phyloP scores from a whole-genome alignment of 148 eudicot genomes.

The Bassia scoparia region DNA sequence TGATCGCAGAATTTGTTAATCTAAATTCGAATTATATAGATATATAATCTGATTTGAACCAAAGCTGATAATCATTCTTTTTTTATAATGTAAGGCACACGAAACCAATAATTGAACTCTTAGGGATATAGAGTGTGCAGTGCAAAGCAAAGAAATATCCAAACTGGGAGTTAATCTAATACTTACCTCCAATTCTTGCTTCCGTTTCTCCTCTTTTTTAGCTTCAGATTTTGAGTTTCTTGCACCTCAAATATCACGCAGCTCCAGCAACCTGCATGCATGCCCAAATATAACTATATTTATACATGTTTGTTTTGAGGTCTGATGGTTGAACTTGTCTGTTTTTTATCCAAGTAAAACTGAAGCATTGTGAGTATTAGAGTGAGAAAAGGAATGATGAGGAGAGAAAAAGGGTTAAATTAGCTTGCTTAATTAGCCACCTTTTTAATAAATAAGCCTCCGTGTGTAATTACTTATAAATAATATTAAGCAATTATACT shows the following conservation, averaged over 20 bases:
- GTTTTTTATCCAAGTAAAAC: constrained; percentile 3
- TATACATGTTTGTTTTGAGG: not conserved
- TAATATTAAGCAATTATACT: not conserved
- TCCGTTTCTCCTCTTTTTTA: constrained; percentile 71
- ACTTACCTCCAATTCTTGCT: constrained; percentile 73
- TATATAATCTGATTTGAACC: too few relatives aligned
- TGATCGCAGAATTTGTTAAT: not conserved
- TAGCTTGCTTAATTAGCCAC: too few relatives aligned
- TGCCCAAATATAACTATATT: constrained; percentile 5
- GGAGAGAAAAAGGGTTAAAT: too few relatives aligned
- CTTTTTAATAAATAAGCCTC: too few relatives aligned
- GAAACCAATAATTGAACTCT: not conserved
- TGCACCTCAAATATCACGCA: constrained; percentile 82
- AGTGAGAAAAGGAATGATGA: too few relatives aligned
- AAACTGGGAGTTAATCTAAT: not conserved
- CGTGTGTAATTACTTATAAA: too few relatives aligned
- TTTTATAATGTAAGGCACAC: not conserved
- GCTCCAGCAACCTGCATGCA: constrained; percentile 71
- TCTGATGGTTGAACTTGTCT: not conserved
- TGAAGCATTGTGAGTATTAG: too few relatives aligned
- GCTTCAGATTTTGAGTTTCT: constrained; percentile 85
- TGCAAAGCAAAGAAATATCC: not conserved
- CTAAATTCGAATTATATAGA: not conserved
- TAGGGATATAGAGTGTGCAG: not conserved
- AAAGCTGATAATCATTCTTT: not conserved